phyloP scores from a whole-genome alignment of 139 green algal genomes.

The Closterium sp. region DNA sequence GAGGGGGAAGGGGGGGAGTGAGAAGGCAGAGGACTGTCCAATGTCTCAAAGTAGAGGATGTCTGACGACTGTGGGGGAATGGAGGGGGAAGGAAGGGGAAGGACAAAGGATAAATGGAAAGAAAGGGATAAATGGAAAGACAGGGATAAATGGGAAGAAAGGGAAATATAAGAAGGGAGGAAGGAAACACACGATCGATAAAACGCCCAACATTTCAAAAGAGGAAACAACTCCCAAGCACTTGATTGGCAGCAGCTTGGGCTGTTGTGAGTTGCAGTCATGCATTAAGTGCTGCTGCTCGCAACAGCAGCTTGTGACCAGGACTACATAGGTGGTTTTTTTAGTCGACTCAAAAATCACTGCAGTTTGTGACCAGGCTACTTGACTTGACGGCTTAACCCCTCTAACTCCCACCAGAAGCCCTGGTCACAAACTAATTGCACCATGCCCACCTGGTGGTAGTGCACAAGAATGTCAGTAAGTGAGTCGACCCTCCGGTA shows the following conservation, averaged over 20 bases:
- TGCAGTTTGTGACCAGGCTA: slow-evolving; percentile 64
- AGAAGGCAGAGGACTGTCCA: slow-evolving; percentile 92
- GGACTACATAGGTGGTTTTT: slow-evolving; percentile 66
- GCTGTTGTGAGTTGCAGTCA: too few species aligned
- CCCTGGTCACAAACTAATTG: too few species aligned
- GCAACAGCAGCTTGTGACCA: slow-evolving; percentile 42
- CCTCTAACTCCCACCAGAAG: too few species aligned
- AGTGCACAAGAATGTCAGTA: slow-evolving; percentile 67
- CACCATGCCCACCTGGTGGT: slow-evolving; percentile 43
- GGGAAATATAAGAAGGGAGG: neutral
- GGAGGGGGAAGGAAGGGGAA: neutral
- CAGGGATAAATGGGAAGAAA: too few species aligned
- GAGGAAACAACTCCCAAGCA: too few species aligned
- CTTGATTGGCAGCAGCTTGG: slow-evolving; percentile 59
- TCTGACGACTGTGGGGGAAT: slow-evolving; percentile 44
- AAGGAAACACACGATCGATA: too few species aligned
- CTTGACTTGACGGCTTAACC: too few species aligned
- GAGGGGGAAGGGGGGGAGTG: too few species aligned
- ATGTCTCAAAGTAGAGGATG: slow-evolving; percentile 88
- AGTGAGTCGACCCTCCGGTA: slow-evolving; percentile 61
- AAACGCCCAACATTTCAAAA: too few species aligned
- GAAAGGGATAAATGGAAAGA: too few species aligned
- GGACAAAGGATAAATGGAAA: neutral
- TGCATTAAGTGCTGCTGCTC: too few species aligned
- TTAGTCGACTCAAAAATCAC: slow-evolving; percentile 60